Evolutionary conservation across 257 asterid species (phyloP).

Genomic region (Scutellaria baicalensis): DNA sequence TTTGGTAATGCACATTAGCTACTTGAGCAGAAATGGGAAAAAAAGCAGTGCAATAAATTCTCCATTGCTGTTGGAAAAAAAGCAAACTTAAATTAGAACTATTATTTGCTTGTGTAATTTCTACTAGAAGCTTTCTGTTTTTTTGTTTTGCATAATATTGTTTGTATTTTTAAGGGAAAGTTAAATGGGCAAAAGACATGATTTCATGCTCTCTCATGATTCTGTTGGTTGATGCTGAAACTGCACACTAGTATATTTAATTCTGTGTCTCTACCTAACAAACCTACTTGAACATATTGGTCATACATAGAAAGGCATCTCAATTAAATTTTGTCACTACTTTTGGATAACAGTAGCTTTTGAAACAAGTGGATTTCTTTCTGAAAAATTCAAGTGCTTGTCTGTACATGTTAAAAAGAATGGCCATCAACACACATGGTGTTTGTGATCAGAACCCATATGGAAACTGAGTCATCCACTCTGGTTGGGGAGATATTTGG

Average conservation of each 20-base stretch:
- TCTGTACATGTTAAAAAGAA: constrained; percentile 17
- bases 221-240: constrained; percentile 23
- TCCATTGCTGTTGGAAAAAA: neutral
- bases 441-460: constrained; percentile 1
- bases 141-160: neutral
- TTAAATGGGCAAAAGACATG: constrained; percentile 13
- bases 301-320: neutral
- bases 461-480: constrained; percentile 12
- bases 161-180: neutral
- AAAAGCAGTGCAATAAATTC: constrained; percentile 1
- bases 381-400: neutral
- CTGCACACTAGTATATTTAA: constrained; percentile 12
- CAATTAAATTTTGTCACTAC: constrained; percentile 24
- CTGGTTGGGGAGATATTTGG: constrained; percentile 1
- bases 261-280: constrained; percentile 14
- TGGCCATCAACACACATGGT: constrained; percentile 23
- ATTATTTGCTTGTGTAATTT: neutral
- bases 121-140: neutral
- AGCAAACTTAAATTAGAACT: neutral
- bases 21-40: neutral
- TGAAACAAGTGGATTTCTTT: neutral
- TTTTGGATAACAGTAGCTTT: neutral
- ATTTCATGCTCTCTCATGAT: constrained; percentile 21
- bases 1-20: neutral
- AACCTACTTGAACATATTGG: neutral